A percentile compares a stretch with the other conserved stretches of the same genome.
Evolutionary conservation across 2,329 filamentous ascomycete genomes (phyloP).

Genomic region (Monilinia vaccinii-corymbosi): DNA sequence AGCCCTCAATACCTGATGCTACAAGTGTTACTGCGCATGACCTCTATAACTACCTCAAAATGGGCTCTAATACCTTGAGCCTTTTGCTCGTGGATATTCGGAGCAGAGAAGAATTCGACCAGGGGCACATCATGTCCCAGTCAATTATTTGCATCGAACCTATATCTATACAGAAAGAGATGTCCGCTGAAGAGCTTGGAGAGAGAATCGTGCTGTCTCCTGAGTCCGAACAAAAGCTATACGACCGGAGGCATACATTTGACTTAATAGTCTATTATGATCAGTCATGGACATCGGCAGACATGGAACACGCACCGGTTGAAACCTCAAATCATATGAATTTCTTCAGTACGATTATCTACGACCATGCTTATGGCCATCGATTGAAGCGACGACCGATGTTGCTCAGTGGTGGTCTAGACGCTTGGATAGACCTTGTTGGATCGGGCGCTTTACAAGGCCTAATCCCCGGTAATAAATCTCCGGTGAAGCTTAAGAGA

Average conservation of each 20-base stretch:
- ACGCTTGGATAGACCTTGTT: constrained; percentile 79
- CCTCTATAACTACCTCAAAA: constrained; percentile 60
- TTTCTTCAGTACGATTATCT: constrained; percentile 68
- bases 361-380: constrained; percentile 74
- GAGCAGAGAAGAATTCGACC: constrained; percentile 68
- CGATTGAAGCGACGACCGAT: constrained; percentile 65
- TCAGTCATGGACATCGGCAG: constrained; percentile 41
- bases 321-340: constrained; percentile 48
- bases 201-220: constrained; percentile 65
- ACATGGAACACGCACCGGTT: constrained; percentile 31
- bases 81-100: constrained; percentile 83
- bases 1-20: constrained; percentile 15
- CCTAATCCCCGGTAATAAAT: constrained; percentile 40
- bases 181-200: constrained; percentile 51
- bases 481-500: constrained; percentile 33
- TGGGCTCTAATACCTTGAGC: constrained; percentile 42
- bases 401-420: constrained; percentile 71
- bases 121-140: constrained; percentile 78
- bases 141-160: constrained; percentile 88
- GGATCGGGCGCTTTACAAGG: constrained; percentile 45
- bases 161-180: constrained; percentile 59
- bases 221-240: constrained; percentile 64
- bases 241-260: constrained; percentile 63
- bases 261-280: constrained; percentile 92
- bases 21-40: constrained; percentile 43